A percentile compares a stretch with the other conserved stretches of the same genome.
Evolutionary conservation across 1,284 basidiomycete species (phyloP).

Genomic region (Pseudozyma hubeiensis): DNA sequence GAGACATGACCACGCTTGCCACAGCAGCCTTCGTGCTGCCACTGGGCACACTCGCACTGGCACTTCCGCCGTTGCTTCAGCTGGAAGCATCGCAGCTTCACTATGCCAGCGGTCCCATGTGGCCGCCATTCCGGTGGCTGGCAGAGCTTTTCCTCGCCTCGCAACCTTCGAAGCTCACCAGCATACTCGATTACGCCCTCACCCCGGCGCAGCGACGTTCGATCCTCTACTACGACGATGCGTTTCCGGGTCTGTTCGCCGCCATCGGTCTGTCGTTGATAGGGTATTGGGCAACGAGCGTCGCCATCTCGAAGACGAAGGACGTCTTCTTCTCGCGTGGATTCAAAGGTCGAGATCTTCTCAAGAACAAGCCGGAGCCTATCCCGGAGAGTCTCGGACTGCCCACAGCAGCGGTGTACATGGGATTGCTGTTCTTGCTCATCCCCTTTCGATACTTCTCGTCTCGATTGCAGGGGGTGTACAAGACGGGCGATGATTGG

Average conservation of each 20-base stretch:
- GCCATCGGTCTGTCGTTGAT: conserved; percentile 45
- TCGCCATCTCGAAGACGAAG: conserved; percentile 43
- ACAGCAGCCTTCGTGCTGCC: conserved; percentile 30
- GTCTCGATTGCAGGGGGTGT: conserved; percentile 19
- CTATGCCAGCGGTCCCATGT: conserved; percentile 1
- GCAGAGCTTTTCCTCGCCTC: conserved; percentile 12
- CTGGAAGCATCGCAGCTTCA: conserved; percentile 14
- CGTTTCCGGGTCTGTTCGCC: conserved; percentile 48
- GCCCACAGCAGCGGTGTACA: conserved; percentile 88
- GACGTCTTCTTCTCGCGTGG: conserved; percentile 57
- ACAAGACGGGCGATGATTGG: conserved; percentile 39
- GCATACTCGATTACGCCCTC: conserved; percentile 6
- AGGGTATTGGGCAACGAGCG: conserved; percentile 40
- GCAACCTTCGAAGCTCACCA: conserved; percentile 13
- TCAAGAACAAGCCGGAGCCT: conserved; percentile 47
- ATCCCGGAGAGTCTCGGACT: conserved; percentile 95
- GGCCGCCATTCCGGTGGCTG: conserved; percentile 37
- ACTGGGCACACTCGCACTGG: conserved; percentile 9
- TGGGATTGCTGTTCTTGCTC: conserved; percentile 75
- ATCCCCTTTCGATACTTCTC: conserved; percentile 66
- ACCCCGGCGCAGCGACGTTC: neutral
- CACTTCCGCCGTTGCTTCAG: conserved; percentile 34
- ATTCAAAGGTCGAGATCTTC: conserved; percentile 62
- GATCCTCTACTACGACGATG: conserved; percentile 44
- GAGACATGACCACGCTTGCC: conserved; percentile 18